phyloP scores from a whole-genome alignment of 106 monocot genomes.

The Posidonia australis region DNA sequence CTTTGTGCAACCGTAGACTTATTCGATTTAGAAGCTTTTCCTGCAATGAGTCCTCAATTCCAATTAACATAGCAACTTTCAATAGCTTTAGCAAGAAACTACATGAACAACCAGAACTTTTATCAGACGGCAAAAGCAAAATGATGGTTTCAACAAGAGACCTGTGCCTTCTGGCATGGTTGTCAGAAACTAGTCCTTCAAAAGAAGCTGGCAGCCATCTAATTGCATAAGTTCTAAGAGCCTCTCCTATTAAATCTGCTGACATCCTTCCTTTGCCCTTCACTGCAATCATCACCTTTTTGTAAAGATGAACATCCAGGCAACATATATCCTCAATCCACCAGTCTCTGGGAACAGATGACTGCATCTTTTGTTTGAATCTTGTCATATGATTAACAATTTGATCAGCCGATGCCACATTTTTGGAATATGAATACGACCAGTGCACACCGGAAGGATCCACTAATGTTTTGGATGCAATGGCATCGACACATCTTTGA shows the following conservation, averaged over 20 bases:
- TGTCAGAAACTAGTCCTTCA: conserved; percentile 8
- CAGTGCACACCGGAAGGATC: conserved; percentile 34
- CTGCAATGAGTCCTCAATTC: background rate
- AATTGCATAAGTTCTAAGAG: conserved; percentile 54
- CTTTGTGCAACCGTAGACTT: conserved; percentile 9
- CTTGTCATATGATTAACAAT: background rate
- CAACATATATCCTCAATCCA: conserved; percentile 87
- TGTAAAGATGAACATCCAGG: conserved; percentile 70
- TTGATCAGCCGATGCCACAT: background rate
- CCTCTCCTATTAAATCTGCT: conserved; percentile 44
- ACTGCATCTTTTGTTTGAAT: conserved; percentile 11
- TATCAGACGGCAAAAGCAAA: conserved; percentile 11
- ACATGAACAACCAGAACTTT: conserved; percentile 7
- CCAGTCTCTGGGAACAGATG: conserved; percentile 54
- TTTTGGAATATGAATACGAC: conserved; percentile 38
- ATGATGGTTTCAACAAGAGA: conserved; percentile 18
- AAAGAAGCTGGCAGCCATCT: conserved; percentile 37
- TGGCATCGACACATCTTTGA: conserved; percentile 25
- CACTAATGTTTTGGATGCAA: conserved; percentile 31
- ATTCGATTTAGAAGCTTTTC: conserved; percentile 11
- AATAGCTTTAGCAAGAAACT: conserved; percentile 19
- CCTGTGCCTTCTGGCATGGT: conserved; percentile 8
- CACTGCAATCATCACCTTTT: conserved; percentile 55
- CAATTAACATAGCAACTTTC: conserved; percentile 11
- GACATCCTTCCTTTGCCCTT: conserved; percentile 69